phyloP scores from a whole-genome alignment of 495 filamentous ascomycete genomes.

The Amniculicola lignicola region DNA sequence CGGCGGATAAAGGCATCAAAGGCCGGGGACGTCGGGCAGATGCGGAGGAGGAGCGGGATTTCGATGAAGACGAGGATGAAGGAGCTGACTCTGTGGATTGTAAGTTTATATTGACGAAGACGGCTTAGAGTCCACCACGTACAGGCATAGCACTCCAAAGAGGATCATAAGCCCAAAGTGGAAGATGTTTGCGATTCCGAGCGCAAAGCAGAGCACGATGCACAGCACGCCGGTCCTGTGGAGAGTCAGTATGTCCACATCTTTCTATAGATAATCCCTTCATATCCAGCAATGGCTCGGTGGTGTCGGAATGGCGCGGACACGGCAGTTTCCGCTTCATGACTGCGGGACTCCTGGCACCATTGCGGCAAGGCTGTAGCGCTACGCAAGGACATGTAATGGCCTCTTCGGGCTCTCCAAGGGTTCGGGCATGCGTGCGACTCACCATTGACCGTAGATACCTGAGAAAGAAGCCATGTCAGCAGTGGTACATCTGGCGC shows the following conservation, averaged over 20 bases:
- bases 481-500: conserved; percentile 27
- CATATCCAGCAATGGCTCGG: too few species aligned
- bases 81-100: conserved; percentile 60
- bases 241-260: too few species aligned
- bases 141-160: conserved; percentile 85
- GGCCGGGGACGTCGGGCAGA: conserved; percentile 87
- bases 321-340: too few species aligned
- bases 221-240: conserved; percentile 86
- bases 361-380: too few species aligned
- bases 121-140: conserved; percentile 40
- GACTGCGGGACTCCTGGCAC: neutral
- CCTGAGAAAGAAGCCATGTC: conserved; percentile 54
- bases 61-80: conserved; percentile 95
- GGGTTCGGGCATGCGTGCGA: conserved; percentile 22
- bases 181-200: conserved; percentile 92
- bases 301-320: too few species aligned
- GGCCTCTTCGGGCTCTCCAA: neutral
- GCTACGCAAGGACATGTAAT: neutral
- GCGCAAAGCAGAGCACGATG: conserved; percentile 91
- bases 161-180: conserved; percentile 55
- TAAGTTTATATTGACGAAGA: neutral
- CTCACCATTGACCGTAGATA: conserved; percentile 99
- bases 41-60: conserved; percentile 91
- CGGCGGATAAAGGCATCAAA: conserved; percentile 90
- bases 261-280: too few species aligned